Conservation (phyloP, 331 rosid genomes). For the Stylosanthes scabra region DNA sequence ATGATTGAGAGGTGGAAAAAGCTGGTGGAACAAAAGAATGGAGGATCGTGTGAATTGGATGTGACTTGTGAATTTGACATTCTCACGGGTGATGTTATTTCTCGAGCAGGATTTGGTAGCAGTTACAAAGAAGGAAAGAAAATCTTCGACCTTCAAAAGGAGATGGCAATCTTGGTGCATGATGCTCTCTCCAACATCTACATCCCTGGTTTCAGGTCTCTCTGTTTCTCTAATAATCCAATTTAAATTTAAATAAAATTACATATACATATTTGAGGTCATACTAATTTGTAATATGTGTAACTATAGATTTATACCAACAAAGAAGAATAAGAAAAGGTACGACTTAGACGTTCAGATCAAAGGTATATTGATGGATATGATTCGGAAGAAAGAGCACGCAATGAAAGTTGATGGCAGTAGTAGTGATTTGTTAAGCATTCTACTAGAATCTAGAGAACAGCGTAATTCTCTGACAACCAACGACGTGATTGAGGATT, state of each 20-base stretch:
- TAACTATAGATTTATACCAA: constrained; percentile 44
- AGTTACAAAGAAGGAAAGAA: constrained; percentile 47
- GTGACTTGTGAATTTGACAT: constrained; percentile 42
- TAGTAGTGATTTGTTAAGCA: constrained; percentile 40
- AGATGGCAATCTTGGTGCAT: constrained; percentile 37
- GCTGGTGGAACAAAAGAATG: constrained; percentile 6
- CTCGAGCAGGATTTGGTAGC: constrained; percentile 18
- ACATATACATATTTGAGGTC: background rate
- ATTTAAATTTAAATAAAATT: background rate
- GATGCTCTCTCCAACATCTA: constrained; percentile 46
- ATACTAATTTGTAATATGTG: background rate
- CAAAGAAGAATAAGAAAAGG: constrained; percentile 47
- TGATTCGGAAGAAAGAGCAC: constrained; percentile 38
- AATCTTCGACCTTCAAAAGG: constrained; percentile 46
- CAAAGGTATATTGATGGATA: constrained; percentile 38
- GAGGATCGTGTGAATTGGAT: constrained; percentile 43
- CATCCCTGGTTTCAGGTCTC: constrained; percentile 51
- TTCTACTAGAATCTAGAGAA: constrained; percentile 36
- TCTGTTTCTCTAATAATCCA: too few species aligned
- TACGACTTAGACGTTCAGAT: constrained; percentile 44
- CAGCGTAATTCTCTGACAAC: constrained; percentile 23
- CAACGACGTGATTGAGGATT: constrained; percentile 54
- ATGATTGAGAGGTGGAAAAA: constrained; percentile 43
- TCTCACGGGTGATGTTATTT: constrained; percentile 47
- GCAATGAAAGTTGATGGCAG: constrained; percentile 30